Evolutionary conservation across 768 basidiomycete genomes (phyloP), one percentile per base, ranked within the genome.

Genomic region (Chlorophyllum brunneum): DNA sequence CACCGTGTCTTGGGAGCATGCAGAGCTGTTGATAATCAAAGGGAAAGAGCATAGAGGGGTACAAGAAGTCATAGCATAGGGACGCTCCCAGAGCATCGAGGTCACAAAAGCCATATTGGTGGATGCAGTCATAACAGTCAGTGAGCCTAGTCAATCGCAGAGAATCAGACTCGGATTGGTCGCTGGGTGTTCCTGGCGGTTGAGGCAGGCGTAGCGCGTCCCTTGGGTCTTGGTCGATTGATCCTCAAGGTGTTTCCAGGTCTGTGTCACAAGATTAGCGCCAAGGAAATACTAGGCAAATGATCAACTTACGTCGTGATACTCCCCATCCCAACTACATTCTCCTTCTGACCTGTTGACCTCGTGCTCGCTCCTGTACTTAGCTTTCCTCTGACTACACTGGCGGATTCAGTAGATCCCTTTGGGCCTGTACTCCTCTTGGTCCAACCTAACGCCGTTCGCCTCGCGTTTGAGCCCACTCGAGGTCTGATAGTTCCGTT

Each of bases 381-480:
- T 26, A 39, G 27, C 27, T 53, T 53, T 13, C 29, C 44, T 2
- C 27, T 34, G 20, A 9, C 20, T 1, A 20, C 22, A 27, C 26
- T 27, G 3, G 8, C 29, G 3, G 38, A 18, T 3, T 31, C 51
- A 13, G 46, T 54, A 22, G 48, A 51, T 63, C 67, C 66, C 72
- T 83, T 66, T 15, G 59, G 47, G 26, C 76, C 78, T 0, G 67
- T 72, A 58, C 75, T 80, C 30, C 81, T 78, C 68, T 88, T 88
- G 36, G 81, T 68, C 82, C 78, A 82, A 1, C 86, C 86, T 1
- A 81, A 70, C 0, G 79, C 78, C 0, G 70, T 72, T n/a, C 84
- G 73, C 10, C 83, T 72, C 0, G 79, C 71, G n/a, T 70, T 74
- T 0, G 82, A 83, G 2, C 69, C 74, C 40, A 82, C 79, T 22